Evolutionary conservation across 73 alveolate species (phyloP).

Genomic region (Breviolum minutum): DNA sequence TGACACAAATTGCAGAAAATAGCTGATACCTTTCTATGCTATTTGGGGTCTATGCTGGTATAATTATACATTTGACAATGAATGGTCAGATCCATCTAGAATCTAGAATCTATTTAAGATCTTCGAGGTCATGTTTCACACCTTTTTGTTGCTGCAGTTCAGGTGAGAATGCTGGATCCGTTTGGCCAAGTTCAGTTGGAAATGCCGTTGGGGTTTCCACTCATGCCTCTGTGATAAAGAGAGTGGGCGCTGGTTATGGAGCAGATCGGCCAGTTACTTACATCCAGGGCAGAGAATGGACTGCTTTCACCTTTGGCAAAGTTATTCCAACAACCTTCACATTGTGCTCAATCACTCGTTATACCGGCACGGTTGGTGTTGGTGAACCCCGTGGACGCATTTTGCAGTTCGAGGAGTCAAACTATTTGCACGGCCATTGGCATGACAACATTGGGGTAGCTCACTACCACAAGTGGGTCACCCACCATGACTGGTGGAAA

Average conservation of each 20-base stretch:
- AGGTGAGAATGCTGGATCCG: slow-evolving; percentile 42
- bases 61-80: too few relatives aligned
- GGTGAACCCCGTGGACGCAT: slow-evolving; percentile 15
- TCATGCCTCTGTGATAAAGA: neutral
- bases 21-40: too few relatives aligned
- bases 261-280: slow-evolving; percentile 81
- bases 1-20: too few relatives aligned
- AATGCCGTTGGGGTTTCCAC: slow-evolving; percentile 1
- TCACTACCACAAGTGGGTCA: neutral
- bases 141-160: neutral
- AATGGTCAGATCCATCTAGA: too few relatives aligned
- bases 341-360: slow-evolving; percentile 44
- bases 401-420: neutral
- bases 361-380: neutral
- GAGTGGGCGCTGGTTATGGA: slow-evolving; percentile 43
- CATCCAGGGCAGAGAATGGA: neutral
- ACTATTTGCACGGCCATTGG: slow-evolving; percentile 28
- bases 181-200: slow-evolving; percentile 84
- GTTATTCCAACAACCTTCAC: slow-evolving; percentile 19
- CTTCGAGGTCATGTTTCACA: too few relatives aligned
- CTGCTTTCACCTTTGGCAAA: neutral
- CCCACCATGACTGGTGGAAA: neutral
- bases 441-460: neutral
- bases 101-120: too few relatives aligned
- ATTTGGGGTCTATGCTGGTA: too few relatives aligned